Conservation (phyloP, 805 yeast species). For the Candida railenensis region DNA sequence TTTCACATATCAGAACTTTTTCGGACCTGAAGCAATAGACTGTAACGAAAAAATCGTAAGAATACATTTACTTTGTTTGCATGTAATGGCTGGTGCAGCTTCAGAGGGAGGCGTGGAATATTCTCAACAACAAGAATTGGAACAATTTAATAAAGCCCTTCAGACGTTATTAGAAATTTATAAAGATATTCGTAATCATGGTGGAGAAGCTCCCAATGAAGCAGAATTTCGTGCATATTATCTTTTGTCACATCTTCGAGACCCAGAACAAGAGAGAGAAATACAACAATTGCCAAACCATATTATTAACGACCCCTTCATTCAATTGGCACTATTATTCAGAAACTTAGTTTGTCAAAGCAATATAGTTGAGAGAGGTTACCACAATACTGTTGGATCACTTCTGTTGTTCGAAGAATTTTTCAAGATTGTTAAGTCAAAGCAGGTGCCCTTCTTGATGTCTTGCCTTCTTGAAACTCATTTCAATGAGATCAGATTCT, state of each 20-base stretch:
- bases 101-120: slow-evolving; percentile 49
- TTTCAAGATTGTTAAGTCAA: slow-evolving; percentile 47
- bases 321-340: slow-evolving; percentile 72
- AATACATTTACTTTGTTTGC: slow-evolving; percentile 78
- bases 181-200: slow-evolving; percentile 69
- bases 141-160: slow-evolving; percentile 87
- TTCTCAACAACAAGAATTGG: slow-evolving; percentile 93
- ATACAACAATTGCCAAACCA: slow-evolving; percentile 63
- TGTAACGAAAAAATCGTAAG: slow-evolving; percentile 91
- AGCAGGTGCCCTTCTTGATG: slow-evolving; percentile 58
- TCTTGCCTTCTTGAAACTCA: slow-evolving; percentile 77
- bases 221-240: slow-evolving; percentile 93
- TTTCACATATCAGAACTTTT: slow-evolving; percentile 90
- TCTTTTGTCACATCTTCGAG: slow-evolving; percentile 73
- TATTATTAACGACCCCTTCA: slow-evolving; percentile 51
- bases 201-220: slow-evolving; percentile 74
- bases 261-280: slow-evolving; percentile 79
- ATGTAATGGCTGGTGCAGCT: slow-evolving; percentile 72
- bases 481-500: slow-evolving; percentile 74
- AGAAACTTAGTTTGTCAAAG: slow-evolving; percentile 68
- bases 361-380: slow-evolving; percentile 54
- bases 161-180: slow-evolving; percentile 89
- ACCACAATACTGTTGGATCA: slow-evolving; percentile 50
- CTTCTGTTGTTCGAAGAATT: slow-evolving; percentile 61
- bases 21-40: slow-evolving; percentile 90